Percentiles rank a stretch among this genome's conserved stretches.
These are phyloP conservation scores for Plasmopara viticola DNA, from an alignment of 352 stramenopile genomes.

Conservation along the genomic window DNA sequence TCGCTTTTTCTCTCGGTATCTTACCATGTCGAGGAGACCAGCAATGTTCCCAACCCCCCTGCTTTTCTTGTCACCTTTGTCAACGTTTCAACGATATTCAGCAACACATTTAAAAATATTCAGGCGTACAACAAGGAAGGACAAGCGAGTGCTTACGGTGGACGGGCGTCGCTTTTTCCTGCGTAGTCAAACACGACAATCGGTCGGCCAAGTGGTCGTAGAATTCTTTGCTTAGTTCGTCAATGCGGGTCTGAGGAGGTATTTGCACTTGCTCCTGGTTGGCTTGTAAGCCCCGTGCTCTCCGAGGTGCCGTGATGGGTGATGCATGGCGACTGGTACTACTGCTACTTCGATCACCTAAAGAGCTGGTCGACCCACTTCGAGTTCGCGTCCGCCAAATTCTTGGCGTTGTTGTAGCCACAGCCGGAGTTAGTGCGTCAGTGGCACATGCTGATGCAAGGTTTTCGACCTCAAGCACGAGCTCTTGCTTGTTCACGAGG, in stretches of 20 bases:
- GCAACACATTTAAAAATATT: background rate
- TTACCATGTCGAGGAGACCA: slow-evolving; percentile 49
- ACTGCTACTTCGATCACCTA: slow-evolving; percentile 30
- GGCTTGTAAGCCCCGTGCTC: slow-evolving; percentile 41
- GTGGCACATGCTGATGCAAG: slow-evolving; percentile 8
- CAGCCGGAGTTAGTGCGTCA: slow-evolving; percentile 18
- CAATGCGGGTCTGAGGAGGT: slow-evolving; percentile 48
- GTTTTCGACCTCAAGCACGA: slow-evolving; percentile 35
- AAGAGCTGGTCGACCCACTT: slow-evolving; percentile 39
- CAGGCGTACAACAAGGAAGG: background rate
- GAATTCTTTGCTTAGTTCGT: slow-evolving; percentile 52
- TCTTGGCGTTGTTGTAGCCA: slow-evolving; percentile 27
- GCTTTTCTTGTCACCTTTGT: slow-evolving; percentile 11
- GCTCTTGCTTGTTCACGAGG: slow-evolving; percentile 58
- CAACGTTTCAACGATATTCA: slow-evolving; percentile 5
- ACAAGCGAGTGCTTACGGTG: slow-evolving; percentile 4
- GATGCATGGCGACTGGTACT: slow-evolving; percentile 34
- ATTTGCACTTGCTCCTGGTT: slow-evolving; percentile 61
- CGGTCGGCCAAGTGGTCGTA: slow-evolving; percentile 52
- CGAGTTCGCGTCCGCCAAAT: slow-evolving; percentile 44
- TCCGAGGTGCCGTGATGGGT: slow-evolving; percentile 20
- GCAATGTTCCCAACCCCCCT: slow-evolving; percentile 20
- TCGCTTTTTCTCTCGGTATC: background rate
- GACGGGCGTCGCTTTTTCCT: slow-evolving; percentile 13
- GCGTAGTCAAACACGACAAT: slow-evolving; percentile 28